phyloP scores from a whole-genome alignment of 2,329 filamentous ascomycete genomes.

The Pestalotiopsis sp. region DNA sequence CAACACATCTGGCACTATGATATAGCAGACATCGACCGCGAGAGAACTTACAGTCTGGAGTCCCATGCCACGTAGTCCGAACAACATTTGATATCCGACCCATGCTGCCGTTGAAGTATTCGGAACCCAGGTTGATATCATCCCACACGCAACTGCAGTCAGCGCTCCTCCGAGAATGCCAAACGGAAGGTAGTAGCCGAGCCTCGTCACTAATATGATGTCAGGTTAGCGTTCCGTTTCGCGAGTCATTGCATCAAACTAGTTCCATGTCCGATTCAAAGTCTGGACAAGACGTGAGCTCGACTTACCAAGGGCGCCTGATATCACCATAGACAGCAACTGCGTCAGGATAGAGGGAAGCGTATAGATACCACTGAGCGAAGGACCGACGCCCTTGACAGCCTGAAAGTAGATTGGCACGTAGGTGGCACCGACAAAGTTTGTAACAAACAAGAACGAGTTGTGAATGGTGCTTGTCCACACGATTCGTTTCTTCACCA shows the following conservation, averaged over 20 bases:
- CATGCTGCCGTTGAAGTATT: slow-evolving; percentile 26
- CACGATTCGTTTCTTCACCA: slow-evolving; percentile 45
- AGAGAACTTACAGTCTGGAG: slow-evolving; percentile 23
- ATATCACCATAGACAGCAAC: slow-evolving; percentile 62
- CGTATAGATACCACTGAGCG: slow-evolving; percentile 34
- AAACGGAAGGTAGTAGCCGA: slow-evolving; percentile 31
- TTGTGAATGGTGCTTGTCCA: slow-evolving; percentile 31
- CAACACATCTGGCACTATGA: background rate
- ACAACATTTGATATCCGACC: slow-evolving; percentile 32
- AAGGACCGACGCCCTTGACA: slow-evolving; percentile 22
- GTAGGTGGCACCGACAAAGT: slow-evolving; percentile 23
- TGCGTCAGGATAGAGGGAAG: slow-evolving; percentile 31
- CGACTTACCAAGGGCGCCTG: slow-evolving; percentile 25
- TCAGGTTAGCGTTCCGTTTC: background rate
- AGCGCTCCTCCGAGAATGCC: slow-evolving; percentile 24
- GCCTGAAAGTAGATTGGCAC: slow-evolving; percentile 4
- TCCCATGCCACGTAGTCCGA: slow-evolving; percentile 27
- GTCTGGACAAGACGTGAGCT: background rate
- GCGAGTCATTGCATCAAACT: too few relatives aligned
- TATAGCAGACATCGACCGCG: background rate
- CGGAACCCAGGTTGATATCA: slow-evolving; percentile 31
- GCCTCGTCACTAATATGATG: slow-evolving; percentile 23
- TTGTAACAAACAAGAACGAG: slow-evolving; percentile 32
- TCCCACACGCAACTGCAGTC: slow-evolving; percentile 24
- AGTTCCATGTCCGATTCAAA: too few relatives aligned